phyloP scores from a whole-genome alignment of 257 asterid genomes.

The Plectranthus barbatus region DNA sequence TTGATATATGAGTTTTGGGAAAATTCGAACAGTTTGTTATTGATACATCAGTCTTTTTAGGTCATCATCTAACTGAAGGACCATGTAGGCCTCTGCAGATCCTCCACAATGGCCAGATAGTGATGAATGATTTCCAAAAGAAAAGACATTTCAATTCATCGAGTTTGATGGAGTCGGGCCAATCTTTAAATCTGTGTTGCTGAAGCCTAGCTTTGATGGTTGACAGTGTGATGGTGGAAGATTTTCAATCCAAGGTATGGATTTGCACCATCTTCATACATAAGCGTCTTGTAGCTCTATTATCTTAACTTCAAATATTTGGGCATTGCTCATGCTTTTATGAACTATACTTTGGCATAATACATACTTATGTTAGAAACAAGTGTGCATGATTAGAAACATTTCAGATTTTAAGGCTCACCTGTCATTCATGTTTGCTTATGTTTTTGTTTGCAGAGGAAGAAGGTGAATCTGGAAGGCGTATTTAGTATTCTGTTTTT shows the following conservation, averaged over 20 bases:
- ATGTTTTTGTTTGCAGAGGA: too few species aligned
- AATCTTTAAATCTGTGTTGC: neutral
- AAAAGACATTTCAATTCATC: neutral
- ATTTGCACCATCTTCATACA: neutral
- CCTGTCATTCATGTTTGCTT: too few species aligned
- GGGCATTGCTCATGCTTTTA: too few species aligned
- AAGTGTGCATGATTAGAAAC: too few species aligned
- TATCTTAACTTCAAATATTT: too few species aligned
- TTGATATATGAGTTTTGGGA: conserved; percentile 23
- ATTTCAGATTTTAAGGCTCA: too few species aligned
- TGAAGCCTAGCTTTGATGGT: conserved; percentile 21
- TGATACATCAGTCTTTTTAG: neutral
- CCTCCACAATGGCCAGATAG: conserved; percentile 15
- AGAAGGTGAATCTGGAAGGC: neutral
- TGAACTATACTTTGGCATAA: too few species aligned
- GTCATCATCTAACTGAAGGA: neutral
- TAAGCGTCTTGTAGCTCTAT: too few species aligned
- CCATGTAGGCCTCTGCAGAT: conserved; percentile 26
- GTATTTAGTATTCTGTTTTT: neutral
- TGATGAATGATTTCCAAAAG: conserved; percentile 15
- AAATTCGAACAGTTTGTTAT: conserved; percentile 6
- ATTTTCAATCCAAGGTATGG: conserved; percentile 9
- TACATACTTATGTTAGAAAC: too few species aligned
- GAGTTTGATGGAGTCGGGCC: neutral
- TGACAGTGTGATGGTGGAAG: conserved; percentile 1